A percentile compares a stretch with the other conserved stretches of the same genome.
Conservation (phyloP, 192 early-diverging fungal species). For the Podila horticola region DNA sequence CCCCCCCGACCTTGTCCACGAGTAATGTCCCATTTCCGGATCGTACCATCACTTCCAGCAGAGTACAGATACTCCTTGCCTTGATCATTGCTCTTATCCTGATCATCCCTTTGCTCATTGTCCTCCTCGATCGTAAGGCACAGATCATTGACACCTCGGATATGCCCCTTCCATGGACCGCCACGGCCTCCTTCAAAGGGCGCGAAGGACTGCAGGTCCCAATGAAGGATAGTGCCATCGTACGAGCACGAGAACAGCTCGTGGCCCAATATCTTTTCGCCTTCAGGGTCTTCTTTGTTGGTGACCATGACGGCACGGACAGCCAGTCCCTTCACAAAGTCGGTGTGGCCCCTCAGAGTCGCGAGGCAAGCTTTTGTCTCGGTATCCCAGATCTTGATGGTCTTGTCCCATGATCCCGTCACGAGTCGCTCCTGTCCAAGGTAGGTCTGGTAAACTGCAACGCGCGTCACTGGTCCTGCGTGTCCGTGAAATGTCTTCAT, state of each 20-base stretch:
- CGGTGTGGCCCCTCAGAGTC: conserved; percentile 80
- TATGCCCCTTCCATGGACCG: conserved; percentile 44
- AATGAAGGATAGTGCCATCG: conserved; percentile 82
- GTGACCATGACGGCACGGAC: conserved; percentile 34
- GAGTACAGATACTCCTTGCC: conserved; percentile 66
- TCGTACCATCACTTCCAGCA: conserved; percentile 70
- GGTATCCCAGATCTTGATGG: conserved; percentile 83
- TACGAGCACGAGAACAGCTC: conserved; percentile 81
- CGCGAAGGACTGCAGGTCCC: conserved; percentile 72
- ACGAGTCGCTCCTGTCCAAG: conserved; percentile 71
- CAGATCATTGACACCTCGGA: conserved; percentile 43
- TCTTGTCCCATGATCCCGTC: conserved; percentile 97
- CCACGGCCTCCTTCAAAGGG: conserved; percentile 41
- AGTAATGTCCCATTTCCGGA: conserved; percentile 70
- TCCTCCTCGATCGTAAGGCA: conserved; percentile 46
- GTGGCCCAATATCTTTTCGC: conserved; percentile 33
- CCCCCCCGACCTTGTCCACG: conserved; percentile 52
- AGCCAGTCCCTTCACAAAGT: conserved; percentile 90
- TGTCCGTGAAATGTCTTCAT: conserved; percentile 70
- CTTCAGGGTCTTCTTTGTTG: background rate
- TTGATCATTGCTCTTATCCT: conserved; percentile 53
- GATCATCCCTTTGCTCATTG: conserved; percentile 10
- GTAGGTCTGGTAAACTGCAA: conserved; percentile 59
- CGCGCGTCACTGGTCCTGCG: conserved; percentile 75
- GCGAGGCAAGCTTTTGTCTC: conserved; percentile 73